These are phyloP conservation scores for Heterobasidion irregulare DNA, from an alignment of 1,284 basidiomycete species.

Conservation along the genomic window DNA sequence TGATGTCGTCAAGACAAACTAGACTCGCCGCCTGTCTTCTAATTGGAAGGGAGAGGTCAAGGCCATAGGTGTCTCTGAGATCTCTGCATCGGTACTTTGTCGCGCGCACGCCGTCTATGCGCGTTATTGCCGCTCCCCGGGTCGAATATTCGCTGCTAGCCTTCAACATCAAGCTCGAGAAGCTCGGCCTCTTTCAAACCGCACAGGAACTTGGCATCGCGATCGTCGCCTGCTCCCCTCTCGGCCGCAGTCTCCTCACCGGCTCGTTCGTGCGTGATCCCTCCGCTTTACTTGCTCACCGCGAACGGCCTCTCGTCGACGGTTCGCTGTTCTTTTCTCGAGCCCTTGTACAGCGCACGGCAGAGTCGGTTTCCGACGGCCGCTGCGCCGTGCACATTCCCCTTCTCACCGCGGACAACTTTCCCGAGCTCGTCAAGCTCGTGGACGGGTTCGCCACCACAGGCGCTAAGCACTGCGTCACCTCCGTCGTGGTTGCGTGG, in stretches of 20 bases:
- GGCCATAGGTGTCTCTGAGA: slow-evolving; percentile 36
- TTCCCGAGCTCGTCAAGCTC: slow-evolving; percentile 46
- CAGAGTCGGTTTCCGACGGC: not conserved
- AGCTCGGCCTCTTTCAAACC: slow-evolving; percentile 37
- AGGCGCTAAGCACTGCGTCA: slow-evolving; percentile 35
- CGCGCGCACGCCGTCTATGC: slow-evolving; percentile 55
- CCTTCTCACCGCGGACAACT: slow-evolving; percentile 36
- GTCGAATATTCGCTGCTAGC: slow-evolving; percentile 46
- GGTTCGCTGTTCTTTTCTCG: slow-evolving; percentile 28
- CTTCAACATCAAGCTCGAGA: slow-evolving; percentile 40
- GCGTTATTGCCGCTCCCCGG: slow-evolving; percentile 45
- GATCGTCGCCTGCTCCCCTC: slow-evolving; percentile 53
- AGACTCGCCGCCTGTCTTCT: not conserved
- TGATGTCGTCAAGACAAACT: not conserved
- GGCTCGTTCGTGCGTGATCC: slow-evolving; percentile 31
- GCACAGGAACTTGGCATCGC: slow-evolving; percentile 43
- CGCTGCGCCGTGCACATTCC: slow-evolving; percentile 8
- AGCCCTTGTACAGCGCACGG: not conserved
- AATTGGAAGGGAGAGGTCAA: slow-evolving; percentile 27
- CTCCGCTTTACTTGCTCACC: not conserved
- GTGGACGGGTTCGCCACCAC: slow-evolving; percentile 36
- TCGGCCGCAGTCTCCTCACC: slow-evolving; percentile 56
- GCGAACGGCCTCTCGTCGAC: not conserved
- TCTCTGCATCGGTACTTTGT: slow-evolving; percentile 32
- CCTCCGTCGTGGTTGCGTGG: slow-evolving; percentile 53